Base-by-base conservation (phyloP, 1,139 yeast species). In the Hanseniaspora uvarum region DNA sequence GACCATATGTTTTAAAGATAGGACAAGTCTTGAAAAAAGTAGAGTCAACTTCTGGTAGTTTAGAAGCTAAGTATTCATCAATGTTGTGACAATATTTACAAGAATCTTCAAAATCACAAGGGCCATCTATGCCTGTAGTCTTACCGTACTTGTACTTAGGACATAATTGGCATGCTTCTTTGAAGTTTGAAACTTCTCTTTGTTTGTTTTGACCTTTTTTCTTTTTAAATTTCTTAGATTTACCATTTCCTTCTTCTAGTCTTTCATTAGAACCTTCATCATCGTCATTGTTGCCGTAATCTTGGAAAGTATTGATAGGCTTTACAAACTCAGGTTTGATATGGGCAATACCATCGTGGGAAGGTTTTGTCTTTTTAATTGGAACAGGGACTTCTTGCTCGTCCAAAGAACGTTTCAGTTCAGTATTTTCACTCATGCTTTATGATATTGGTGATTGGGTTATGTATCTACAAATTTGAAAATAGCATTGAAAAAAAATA, bases 131-230 rank as follows among this genome's bases (percentile, higher is more conserved):
- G 5, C 33, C 38, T 28, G 48, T 28, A 7, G 18, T 23, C 3
- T 5, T 18, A 55, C 63, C 64, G 26, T 56, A 59, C 70, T 68
- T 64, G 62, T 81, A 70, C 16, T 81, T 69, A 1, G 82, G 70
- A 68, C 97, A 92, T 52, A 89, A 68, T 61, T 81, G 76, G 51
- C 85, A 68, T 6, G 73, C 74, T 58, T 84, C 95, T 57, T 76
- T 79, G 26, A 70, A 73, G 67, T 87, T 96, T 56, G 76, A 77
- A 61, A 88, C 74, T 60, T 86, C 92, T 62, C 98, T 75, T 59
- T 80, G 80, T 68, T 92, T 89, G 69, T 92, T 92, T 70, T 92
- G 97, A 1, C 98, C 98, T 52, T 89, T 73, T 67, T 68, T 77
- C 76, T 66, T 78, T 75, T 46, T 71, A 68, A 24, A 39, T 56